phyloP scores from a whole-genome alignment of 2,329 filamentous ascomycete genomes.

The Colletotrichum scovillei region DNA sequence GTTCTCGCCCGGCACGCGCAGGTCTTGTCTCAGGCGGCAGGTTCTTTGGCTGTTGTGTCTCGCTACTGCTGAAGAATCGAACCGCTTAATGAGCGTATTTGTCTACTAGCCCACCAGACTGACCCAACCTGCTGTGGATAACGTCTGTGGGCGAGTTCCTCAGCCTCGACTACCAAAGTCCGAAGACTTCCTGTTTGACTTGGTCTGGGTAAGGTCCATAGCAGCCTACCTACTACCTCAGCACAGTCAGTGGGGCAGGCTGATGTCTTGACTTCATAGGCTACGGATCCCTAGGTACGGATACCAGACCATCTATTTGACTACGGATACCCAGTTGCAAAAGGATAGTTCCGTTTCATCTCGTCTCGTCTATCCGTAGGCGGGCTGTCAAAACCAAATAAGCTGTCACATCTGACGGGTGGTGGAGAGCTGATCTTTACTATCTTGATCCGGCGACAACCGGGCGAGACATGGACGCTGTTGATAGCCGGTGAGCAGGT shows the following conservation, averaged over 20 bases:
- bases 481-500: conserved; percentile 9
- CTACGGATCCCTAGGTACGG: neutral
- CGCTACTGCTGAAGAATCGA: neutral
- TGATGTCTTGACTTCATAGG: neutral
- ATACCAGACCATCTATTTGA: neutral
- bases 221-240: neutral
- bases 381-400: conserved; percentile 9
- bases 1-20: neutral
- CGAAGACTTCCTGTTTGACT: neutral
- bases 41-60: neutral
- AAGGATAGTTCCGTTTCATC: neutral
- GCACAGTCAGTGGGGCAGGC: neutral
- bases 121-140: neutral
- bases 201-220: neutral
- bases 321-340: neutral
- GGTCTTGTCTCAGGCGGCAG: neutral
- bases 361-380: conserved; percentile 11
- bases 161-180: neutral
- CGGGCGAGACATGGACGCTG: neutral
- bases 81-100: neutral
- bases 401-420: conserved; percentile 5
- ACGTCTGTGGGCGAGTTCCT: neutral
- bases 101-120: neutral
- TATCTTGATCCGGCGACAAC: neutral
- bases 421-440: neutral